Evolutionary conservation across 139 green algal genomes (phyloP).

Genomic region (Edaphochlamys debaryana): DNA sequence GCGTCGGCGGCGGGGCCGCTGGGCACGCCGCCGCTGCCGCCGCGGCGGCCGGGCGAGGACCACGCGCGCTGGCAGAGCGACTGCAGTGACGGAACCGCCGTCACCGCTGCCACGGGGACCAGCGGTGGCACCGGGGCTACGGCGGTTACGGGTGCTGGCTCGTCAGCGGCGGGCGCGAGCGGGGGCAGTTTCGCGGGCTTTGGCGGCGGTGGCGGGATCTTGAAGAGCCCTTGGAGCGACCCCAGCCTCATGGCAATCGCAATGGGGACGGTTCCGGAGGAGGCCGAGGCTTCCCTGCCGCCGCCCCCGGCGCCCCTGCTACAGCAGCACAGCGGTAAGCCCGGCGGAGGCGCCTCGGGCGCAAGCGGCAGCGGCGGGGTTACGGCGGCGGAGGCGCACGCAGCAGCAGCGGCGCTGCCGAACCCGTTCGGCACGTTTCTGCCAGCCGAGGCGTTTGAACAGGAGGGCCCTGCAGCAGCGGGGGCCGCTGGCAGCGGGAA

Average conservation of each 20-base stretch:
- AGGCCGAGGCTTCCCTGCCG: too few species aligned
- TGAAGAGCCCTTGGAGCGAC: neutral
- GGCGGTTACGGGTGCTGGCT: neutral
- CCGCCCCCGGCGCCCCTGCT: too few species aligned
- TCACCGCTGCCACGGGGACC: neutral
- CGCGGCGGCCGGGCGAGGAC: neutral
- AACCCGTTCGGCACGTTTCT: neutral
- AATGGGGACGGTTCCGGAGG: neutral
- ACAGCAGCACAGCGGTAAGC: neutral
- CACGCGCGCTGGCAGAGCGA: neutral
- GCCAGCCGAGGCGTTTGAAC: neutral
- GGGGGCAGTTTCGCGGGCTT: neutral
- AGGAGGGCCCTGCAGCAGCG: neutral
- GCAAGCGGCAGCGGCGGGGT: too few species aligned
- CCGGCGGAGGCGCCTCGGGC: too few species aligned
- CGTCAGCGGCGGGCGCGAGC: neutral
- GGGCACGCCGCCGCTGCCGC: neutral
- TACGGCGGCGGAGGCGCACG: too few species aligned
- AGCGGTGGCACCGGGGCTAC: neutral
- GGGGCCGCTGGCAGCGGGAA: too few species aligned
- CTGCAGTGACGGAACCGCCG: slow-evolving; percentile 1
- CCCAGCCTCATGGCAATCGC: neutral
- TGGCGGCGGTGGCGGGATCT: neutral
- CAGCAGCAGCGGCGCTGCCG: neutral
- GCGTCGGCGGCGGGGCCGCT: neutral